Evolutionary conservation across 2,329 filamentous ascomycete genomes (phyloP).

Genomic region (Hypoxylon sp.): DNA sequence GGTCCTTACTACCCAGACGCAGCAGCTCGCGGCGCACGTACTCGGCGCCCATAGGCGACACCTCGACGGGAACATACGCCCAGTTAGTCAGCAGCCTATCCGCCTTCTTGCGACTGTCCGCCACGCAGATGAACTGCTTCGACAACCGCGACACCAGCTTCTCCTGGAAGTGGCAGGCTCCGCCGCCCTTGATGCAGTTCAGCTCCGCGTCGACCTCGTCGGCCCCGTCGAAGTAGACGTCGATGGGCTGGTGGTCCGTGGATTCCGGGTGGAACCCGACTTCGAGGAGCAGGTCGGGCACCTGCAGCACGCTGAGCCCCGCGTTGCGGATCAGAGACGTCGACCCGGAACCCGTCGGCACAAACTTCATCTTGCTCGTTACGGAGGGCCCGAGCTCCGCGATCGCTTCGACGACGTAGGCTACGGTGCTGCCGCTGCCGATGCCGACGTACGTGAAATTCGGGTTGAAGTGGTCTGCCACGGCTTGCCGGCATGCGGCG

Average conservation of each 20-base stretch:
- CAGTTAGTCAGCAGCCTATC: slow-evolving; percentile 80
- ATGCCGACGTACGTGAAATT: slow-evolving; percentile 90
- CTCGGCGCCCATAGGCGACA: slow-evolving; percentile 85
- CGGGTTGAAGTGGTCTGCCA: slow-evolving; percentile 77
- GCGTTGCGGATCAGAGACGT: slow-evolving; percentile 87
- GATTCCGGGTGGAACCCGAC: slow-evolving; percentile 57
- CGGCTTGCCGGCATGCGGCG: slow-evolving; percentile 79
- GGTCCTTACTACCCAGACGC: slow-evolving; percentile 79
- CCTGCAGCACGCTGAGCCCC: slow-evolving; percentile 81
- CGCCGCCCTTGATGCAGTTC: slow-evolving; percentile 98
- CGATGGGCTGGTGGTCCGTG: slow-evolving; percentile 72
- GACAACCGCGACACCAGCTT: slow-evolving; percentile 92
- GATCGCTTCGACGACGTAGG: slow-evolving; percentile 89
- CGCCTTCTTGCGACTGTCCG: slow-evolving; percentile 93
- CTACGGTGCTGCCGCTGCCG: slow-evolving; percentile 85
- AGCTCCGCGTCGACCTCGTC: slow-evolving; percentile 96
- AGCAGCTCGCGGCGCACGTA: slow-evolving; percentile 81
- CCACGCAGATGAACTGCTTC: slow-evolving; percentile 89
- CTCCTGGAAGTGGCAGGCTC: slow-evolving; percentile 97
- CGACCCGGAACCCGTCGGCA: slow-evolving; percentile 93
- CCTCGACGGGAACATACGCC: slow-evolving; percentile 92
- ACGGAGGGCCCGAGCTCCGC: slow-evolving; percentile 69
- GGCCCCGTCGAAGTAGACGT: slow-evolving; percentile 95
- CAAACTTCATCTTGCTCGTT: slow-evolving; percentile 80
- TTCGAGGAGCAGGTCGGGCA: slow-evolving; percentile 79